Conservation (phyloP, 176 grass and related monocot species). For the Triticum timopheevii region DNA sequence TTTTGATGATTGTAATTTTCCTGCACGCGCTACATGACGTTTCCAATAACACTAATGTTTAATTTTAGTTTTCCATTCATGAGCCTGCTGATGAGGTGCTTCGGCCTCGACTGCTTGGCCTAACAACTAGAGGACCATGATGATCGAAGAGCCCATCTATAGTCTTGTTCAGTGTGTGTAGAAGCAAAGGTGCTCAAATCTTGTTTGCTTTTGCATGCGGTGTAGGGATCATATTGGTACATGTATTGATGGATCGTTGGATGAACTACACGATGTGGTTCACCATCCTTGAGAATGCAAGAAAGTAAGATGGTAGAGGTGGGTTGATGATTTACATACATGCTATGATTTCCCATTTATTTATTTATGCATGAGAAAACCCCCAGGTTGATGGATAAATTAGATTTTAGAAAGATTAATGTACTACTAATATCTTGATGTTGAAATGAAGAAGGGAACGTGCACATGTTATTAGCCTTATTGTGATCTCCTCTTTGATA, state of each 20-base stretch:
- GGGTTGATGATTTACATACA: not conserved
- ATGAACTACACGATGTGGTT: no score
- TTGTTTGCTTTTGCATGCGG: no score
- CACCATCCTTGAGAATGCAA: no score
- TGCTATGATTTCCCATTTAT: not conserved
- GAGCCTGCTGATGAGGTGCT: conserved; percentile 4
- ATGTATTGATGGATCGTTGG: not conserved
- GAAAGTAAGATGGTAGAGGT: no score
- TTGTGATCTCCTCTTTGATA: no score
- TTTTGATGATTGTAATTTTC: no score
- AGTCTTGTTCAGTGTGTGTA: not conserved
- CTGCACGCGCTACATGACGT: no score
- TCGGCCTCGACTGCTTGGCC: not conserved
- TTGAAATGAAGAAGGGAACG: no score
- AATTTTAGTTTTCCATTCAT: not conserved
- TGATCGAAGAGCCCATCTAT: not conserved
- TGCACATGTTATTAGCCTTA: no score
- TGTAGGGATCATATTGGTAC: not conserved
- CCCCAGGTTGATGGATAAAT: not conserved
- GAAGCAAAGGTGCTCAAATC: no score
- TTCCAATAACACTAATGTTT: no score
- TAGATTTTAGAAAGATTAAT: not conserved
- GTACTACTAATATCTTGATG: not conserved
- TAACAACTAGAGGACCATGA: not conserved
- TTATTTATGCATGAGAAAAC: not conserved